phyloP scores from a whole-genome alignment of 1,284 basidiomycete species.

The Cutaneotrichosporon curvatum region DNA sequence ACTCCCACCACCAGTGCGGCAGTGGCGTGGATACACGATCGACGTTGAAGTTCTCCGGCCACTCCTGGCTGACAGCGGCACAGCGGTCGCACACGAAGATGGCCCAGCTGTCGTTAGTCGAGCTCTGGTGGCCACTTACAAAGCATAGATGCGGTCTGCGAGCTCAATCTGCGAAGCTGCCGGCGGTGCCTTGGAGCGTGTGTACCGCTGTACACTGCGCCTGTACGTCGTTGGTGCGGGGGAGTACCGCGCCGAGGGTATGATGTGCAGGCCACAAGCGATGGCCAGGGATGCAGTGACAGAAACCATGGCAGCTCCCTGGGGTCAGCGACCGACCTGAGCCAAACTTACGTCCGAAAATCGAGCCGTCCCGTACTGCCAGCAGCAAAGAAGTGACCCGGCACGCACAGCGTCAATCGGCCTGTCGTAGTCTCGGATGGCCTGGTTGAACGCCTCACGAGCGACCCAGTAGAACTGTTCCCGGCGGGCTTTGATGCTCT shows the following conservation, averaged over 20 bases:
- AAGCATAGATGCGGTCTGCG: slow-evolving; percentile 18
- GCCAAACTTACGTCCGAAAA: not conserved
- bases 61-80: slow-evolving; percentile 6
- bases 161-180: slow-evolving; percentile 10
- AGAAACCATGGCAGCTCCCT: too few species aligned
- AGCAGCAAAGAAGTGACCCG: slow-evolving; percentile 4
- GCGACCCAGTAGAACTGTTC: slow-evolving; percentile 7
- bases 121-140: slow-evolving; percentile 6
- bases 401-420: slow-evolving; percentile 14
- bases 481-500: slow-evolving; percentile 5
- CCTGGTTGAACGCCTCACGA: slow-evolving; percentile 1
- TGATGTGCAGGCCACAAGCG: too few species aligned
- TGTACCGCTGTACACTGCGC: too few species aligned
- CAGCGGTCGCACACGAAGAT: slow-evolving; percentile 14
- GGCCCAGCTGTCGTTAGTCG: slow-evolving; percentile 15
- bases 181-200: too few species aligned
- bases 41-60: slow-evolving; percentile 9
- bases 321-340: too few species aligned
- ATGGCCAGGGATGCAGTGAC: too few species aligned
- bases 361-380: slow-evolving; percentile 3
- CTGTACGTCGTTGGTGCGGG: too few species aligned
- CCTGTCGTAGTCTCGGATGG: slow-evolving; percentile 2
- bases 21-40: slow-evolving; percentile 11
- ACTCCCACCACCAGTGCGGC: slow-evolving; percentile 13
- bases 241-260: too few species aligned